Evolutionary conservation across 352 stramenopile species (phyloP).

Genomic region (Thalassiosira sp.): DNA sequence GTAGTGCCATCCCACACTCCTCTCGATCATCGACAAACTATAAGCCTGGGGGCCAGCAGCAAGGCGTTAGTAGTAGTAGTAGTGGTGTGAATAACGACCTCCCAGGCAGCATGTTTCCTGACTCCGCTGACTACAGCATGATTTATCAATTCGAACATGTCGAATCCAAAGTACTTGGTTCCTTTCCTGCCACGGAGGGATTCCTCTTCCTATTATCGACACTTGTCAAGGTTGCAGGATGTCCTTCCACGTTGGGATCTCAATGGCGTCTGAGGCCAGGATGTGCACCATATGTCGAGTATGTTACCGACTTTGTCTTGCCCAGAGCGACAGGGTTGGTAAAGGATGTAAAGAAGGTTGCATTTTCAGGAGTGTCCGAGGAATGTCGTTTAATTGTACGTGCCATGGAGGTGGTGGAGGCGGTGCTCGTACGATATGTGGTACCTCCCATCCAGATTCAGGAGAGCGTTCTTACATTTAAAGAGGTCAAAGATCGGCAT

Average conservation of each 20-base stretch:
- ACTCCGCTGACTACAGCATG: conserved; percentile 63
- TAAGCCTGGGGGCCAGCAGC: too few relatives aligned
- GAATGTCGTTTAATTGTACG: conserved; percentile 59
- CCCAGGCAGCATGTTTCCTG: conserved; percentile 29
- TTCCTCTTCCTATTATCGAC: conserved; percentile 74
- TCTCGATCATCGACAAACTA: too few relatives aligned
- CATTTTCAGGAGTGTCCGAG: conserved; percentile 64
- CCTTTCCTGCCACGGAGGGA: conserved; percentile 76
- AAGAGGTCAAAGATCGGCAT: conserved; percentile 33
- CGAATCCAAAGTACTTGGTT: conserved; percentile 62
- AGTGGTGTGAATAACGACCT: conserved; percentile 4
- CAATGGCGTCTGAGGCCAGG: conserved; percentile 64
- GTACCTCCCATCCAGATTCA: conserved; percentile 27
- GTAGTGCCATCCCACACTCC: conserved; percentile 11
- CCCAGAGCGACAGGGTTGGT: conserved; percentile 51
- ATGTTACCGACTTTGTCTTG: conserved; percentile 76
- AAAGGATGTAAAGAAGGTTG: conserved; percentile 38
- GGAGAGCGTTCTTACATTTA: conserved; percentile 19
- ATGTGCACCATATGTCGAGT: conserved; percentile 81
- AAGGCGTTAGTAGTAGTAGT: background rate
- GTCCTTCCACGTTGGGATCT: conserved; percentile 62
- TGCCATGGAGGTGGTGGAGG: conserved; percentile 67
- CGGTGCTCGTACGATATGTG: conserved; percentile 65
- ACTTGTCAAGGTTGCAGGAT: conserved; percentile 64
- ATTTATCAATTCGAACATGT: conserved; percentile 81